Conservation (phyloP, 1,284 basidiomycete species). For the Caloboletus firmus region DNA sequence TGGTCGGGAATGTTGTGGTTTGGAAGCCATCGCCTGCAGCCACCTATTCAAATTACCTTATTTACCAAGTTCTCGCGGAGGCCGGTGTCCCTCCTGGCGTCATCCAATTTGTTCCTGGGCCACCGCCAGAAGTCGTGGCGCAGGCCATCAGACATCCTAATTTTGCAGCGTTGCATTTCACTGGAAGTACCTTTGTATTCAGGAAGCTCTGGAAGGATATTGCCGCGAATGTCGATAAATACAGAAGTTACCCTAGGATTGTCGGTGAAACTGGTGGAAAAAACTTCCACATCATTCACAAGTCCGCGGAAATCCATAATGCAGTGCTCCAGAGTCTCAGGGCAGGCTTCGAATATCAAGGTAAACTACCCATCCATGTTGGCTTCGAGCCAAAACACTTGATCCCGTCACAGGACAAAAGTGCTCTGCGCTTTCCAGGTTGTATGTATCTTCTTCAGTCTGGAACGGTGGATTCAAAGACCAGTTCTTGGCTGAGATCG, state of each 20-base stretch:
- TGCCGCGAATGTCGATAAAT: constrained; percentile 81
- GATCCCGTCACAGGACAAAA: constrained; percentile 72
- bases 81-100: constrained; percentile 94
- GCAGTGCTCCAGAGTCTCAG: constrained; percentile 89
- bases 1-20: constrained; percentile 93
- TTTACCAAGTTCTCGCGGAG: constrained; percentile 90
- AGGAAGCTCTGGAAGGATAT: constrained; percentile 97
- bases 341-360: constrained; percentile 96
- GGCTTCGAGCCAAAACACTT: background rate
- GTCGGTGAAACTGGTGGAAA: constrained; percentile 98
- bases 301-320: constrained; percentile 82
- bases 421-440: constrained; percentile 90
- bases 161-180: constrained; percentile 95
- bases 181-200: constrained; percentile 94
- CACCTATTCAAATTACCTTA: constrained; percentile 92
- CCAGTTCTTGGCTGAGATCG: constrained; percentile 70
- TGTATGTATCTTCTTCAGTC: constrained; percentile 86
- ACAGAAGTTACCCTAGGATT: constrained; percentile 89
- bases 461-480: constrained; percentile 92
- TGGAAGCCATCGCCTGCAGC: constrained; percentile 99
- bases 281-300: constrained; percentile 96
- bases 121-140: constrained; percentile 77
- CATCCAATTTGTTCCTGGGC: constrained; percentile 95
- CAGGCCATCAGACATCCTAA: constrained; percentile 77
- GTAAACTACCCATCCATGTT: constrained; percentile 36